phyloP scores from a whole-genome alignment of 345 rosid species.

The Gossypioides kirkii region DNA sequence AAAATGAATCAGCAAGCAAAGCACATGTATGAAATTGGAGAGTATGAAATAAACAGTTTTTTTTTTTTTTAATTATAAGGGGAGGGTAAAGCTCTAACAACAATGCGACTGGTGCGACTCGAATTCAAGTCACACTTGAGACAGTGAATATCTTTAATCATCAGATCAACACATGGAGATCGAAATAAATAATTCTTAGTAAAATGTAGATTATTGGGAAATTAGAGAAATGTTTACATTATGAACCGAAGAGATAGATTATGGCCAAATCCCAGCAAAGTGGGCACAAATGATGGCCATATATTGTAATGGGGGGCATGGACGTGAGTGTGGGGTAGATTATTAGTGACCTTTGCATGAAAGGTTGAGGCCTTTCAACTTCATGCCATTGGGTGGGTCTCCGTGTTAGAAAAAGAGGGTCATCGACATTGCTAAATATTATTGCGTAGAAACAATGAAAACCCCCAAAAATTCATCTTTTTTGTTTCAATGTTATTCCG shows the following conservation, averaged over 20 bases:
- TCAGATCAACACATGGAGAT: no score
- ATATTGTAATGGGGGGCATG: background rate
- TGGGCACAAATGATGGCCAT: background rate
- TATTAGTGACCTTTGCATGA: background rate
- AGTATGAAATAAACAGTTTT: background rate
- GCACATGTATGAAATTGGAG: background rate
- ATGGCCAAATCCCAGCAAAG: background rate
- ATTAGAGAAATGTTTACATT: background rate
- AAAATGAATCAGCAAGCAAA: background rate
- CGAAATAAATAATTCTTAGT: no score
- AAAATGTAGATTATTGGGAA: background rate
- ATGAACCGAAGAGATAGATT: background rate
- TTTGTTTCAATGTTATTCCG: background rate
- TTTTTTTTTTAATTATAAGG: no score
- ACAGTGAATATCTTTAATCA: no score
- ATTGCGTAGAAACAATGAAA: background rate
- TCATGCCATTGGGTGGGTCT: constrained; percentile 4
- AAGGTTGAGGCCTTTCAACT: background rate
- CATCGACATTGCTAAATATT: background rate
- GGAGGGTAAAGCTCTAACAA: no score
- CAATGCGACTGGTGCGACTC: no score
- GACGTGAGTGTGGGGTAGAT: background rate
- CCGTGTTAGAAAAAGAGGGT: background rate
- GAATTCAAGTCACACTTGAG: no score
- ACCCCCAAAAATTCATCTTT: background rate